Conservation (phyloP, 768 basidiomycete genomes). For the Phallus indusiatus region DNA sequence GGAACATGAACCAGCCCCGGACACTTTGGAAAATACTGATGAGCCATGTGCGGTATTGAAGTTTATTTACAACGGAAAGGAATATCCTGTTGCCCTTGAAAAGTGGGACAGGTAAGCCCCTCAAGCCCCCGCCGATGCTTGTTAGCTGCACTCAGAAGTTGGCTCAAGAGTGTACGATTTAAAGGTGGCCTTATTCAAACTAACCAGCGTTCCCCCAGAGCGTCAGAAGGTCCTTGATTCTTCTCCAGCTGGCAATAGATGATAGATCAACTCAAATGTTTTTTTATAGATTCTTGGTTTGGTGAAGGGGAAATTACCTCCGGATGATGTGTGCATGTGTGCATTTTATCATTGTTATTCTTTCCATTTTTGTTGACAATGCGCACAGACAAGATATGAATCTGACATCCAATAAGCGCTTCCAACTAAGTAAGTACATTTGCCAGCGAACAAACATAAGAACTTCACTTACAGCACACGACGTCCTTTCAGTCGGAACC, state of each 20-base stretch:
- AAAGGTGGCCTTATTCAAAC: constrained; percentile 50
- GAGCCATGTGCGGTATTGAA: constrained; percentile 50
- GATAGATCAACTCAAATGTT: background rate
- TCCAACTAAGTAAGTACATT: constrained; percentile 39
- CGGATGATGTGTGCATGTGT: constrained; percentile 60
- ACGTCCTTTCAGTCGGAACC: constrained; percentile 47
- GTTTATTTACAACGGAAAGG: constrained; percentile 66
- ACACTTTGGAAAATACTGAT: background rate
- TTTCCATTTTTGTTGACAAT: background rate
- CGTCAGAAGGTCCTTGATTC: constrained; percentile 51
- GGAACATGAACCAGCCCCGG: background rate
- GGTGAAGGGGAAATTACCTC: constrained; percentile 73
- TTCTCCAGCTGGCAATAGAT: background rate
- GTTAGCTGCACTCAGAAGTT: constrained; percentile 1
- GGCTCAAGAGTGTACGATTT: constrained; percentile 68
- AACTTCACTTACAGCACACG: background rate
- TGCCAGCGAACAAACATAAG: background rate
- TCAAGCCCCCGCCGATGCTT: background rate
- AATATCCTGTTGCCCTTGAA: constrained; percentile 55
- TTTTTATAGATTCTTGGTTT: constrained; percentile 56
- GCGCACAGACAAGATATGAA: constrained; percentile 45
- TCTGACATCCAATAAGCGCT: constrained; percentile 56
- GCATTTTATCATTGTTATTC: constrained; percentile 14
- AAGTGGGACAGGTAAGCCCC: constrained; percentile 62
- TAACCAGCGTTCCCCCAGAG: constrained; percentile 75